Evolutionary conservation across 2,329 filamentous ascomycete genomes (phyloP).

Genomic region (Colletotrichum sidae): DNA sequence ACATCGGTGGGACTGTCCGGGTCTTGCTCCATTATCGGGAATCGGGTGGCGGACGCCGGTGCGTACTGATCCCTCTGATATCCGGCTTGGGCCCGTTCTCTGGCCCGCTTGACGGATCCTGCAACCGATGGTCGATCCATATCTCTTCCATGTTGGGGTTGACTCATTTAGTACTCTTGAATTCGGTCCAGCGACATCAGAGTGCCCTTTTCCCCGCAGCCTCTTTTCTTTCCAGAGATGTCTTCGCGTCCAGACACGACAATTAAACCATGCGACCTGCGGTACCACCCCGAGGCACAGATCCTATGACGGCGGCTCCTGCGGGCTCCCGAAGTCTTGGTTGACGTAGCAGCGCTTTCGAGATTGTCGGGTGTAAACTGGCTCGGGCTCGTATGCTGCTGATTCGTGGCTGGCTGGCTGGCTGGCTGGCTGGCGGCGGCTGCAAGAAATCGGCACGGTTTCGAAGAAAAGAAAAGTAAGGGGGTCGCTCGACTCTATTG

Average conservation of each 20-base stretch:
- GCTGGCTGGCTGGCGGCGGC: neutral
- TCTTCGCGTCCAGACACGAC: slow-evolving; percentile 31
- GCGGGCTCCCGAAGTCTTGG: slow-evolving; percentile 15
- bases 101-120: slow-evolving; percentile 66
- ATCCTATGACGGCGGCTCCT: slow-evolving; percentile 24
- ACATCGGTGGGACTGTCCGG: slow-evolving; percentile 35
- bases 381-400: slow-evolving; percentile 36
- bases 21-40: slow-evolving; percentile 33
- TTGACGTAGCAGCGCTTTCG: slow-evolving; percentile 27
- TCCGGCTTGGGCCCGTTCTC: slow-evolving; percentile 63
- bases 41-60: slow-evolving; percentile 44
- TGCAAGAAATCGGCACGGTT: slow-evolving; percentile 23
- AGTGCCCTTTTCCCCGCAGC: slow-evolving; percentile 38
- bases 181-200: slow-evolving; percentile 41
- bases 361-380: slow-evolving; percentile 26
- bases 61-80: slow-evolving; percentile 41
- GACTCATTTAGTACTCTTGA: slow-evolving; percentile 63
- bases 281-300: slow-evolving; percentile 28
- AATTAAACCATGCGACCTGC: slow-evolving; percentile 25
- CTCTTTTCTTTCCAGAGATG: slow-evolving; percentile 36
- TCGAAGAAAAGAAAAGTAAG: slow-evolving; percentile 29
- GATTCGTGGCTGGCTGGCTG: no score
- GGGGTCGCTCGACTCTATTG: slow-evolving; percentile 31
- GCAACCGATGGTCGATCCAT: slow-evolving; percentile 60
- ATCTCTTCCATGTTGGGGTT: slow-evolving; percentile 63